Conservation (phyloP, 345 rosid species). For the Aethionema arabicum region DNA sequence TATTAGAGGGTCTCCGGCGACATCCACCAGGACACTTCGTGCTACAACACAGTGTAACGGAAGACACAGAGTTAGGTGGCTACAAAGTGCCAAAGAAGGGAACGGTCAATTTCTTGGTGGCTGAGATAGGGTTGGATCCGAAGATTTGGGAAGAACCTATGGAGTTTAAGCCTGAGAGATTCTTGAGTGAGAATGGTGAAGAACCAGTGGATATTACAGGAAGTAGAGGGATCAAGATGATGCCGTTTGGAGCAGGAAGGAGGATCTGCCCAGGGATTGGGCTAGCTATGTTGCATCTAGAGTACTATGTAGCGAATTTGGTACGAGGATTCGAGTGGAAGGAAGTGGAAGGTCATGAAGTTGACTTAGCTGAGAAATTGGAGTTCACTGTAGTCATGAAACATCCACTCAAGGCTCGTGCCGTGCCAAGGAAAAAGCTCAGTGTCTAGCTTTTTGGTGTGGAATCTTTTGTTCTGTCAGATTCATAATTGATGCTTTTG, state of each 20-base stretch:
- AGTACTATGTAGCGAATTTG: constrained; percentile 27
- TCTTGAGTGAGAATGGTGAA: constrained; percentile 9
- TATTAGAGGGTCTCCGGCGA: constrained; percentile 20
- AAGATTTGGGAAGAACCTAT: constrained; percentile 33
- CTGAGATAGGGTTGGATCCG: constrained; percentile 32
- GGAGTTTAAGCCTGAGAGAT: constrained; percentile 26
- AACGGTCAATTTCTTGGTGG: constrained; percentile 29
- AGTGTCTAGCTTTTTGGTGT: too few relatives aligned
- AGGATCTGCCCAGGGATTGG: constrained; percentile 20
- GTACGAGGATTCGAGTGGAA: constrained; percentile 22
- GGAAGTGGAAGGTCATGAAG: not conserved
- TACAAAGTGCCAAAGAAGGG: constrained; percentile 20
- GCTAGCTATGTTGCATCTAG: constrained; percentile 17
- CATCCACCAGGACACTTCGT: constrained; percentile 24
- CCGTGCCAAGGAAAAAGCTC: constrained; percentile 17
- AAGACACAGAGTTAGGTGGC: constrained; percentile 20
- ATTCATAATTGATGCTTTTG: too few relatives aligned
- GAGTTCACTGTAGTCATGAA: constrained; percentile 26
- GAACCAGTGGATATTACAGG: constrained; percentile 19
- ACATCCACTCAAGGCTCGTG: constrained; percentile 13
- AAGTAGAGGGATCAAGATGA: constrained; percentile 25
- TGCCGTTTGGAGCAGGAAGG: constrained; percentile 24
- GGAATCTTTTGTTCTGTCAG: too few relatives aligned
- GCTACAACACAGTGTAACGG: constrained; percentile 15
- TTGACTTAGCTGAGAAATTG: constrained; percentile 22